Evolutionary conservation across 2,329 filamentous ascomycete species (phyloP).

Genomic region (Colletotrichum abscissum): DNA sequence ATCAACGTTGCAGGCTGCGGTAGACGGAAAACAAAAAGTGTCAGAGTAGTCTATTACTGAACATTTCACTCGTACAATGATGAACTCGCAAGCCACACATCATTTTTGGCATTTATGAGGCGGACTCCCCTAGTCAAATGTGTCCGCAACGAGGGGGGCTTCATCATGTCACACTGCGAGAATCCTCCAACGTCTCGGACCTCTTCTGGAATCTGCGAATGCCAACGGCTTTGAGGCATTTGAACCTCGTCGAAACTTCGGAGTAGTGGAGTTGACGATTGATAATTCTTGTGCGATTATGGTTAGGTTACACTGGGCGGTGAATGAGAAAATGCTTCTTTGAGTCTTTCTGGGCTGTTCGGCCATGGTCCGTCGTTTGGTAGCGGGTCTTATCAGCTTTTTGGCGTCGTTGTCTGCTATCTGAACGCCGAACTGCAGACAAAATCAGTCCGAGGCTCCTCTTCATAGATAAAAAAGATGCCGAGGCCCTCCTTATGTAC

Average conservation of each 20-base stretch:
- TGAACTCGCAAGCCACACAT: neutral
- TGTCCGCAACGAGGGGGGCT: conserved; percentile 8
- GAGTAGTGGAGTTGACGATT: conserved; percentile 21
- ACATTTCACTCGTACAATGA: neutral
- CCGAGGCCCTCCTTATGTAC: neutral
- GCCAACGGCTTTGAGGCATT: conserved; percentile 1
- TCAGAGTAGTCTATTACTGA: neutral
- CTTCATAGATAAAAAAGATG: conserved; percentile 1
- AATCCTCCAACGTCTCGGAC: conserved; percentile 13
- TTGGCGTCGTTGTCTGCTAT: neutral
- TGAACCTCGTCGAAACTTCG: conserved; percentile 30
- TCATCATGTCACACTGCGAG: conserved; percentile 1
- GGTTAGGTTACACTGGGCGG: conserved; percentile 19
- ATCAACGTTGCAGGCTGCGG: conserved; percentile 7
- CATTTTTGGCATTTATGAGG: neutral
- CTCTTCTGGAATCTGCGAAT: conserved; percentile 13
- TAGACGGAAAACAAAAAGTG: neutral
- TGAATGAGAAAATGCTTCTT: conserved; percentile 12
- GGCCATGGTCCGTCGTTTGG: conserved; percentile 23
- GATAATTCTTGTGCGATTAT: conserved; percentile 1
- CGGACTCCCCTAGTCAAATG: conserved; percentile 1
- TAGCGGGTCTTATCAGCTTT: neutral
- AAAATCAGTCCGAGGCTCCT: neutral
- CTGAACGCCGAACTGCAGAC: neutral
- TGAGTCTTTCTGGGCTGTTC: neutral